A percentile compares a stretch with the other conserved stretches of the same genome.
phyloP scores from a whole-genome alignment of 23 red algal genomes.

The Gracilaria domingensis region DNA sequence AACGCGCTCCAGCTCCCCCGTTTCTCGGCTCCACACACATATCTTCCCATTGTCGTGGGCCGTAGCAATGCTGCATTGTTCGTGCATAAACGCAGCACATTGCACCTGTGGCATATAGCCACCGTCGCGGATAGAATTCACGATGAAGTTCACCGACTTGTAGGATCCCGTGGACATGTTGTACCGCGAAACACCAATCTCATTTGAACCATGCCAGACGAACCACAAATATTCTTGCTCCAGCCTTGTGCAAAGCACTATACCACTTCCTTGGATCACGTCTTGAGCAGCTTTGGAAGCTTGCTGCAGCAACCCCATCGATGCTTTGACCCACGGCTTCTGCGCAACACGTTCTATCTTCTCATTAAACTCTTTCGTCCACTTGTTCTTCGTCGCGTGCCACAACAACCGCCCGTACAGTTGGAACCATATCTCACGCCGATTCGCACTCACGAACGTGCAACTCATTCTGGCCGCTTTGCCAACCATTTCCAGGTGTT shows the following conservation, averaged over 20 bases:
- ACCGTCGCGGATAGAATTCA: background rate
- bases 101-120: background rate
- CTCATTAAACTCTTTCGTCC: constrained; percentile 3
- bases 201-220: background rate
- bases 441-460: background rate
- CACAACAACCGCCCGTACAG: constrained; percentile 24
- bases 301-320: constrained; percentile 5
- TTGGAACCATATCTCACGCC: constrained; percentile 14
- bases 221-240: background rate
- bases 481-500: background rate
- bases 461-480: constrained; percentile 12
- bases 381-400: constrained; percentile 1
- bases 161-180: background rate
- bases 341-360: background rate
- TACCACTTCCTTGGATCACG: background rate
- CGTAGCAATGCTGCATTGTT: background rate
- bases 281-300: too few relatives aligned
- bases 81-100: background rate
- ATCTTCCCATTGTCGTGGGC: background rate
- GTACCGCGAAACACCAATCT: background rate
- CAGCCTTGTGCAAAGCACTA: background rate
- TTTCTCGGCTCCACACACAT: background rate
- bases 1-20: background rate
- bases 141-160: background rate
- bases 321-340: constrained; percentile 13